Evolutionary conservation across 2,329 filamentous ascomycete species (phyloP), one percentile per base, ranked within the genome.

Genomic region (Microsporum canis): DNA sequence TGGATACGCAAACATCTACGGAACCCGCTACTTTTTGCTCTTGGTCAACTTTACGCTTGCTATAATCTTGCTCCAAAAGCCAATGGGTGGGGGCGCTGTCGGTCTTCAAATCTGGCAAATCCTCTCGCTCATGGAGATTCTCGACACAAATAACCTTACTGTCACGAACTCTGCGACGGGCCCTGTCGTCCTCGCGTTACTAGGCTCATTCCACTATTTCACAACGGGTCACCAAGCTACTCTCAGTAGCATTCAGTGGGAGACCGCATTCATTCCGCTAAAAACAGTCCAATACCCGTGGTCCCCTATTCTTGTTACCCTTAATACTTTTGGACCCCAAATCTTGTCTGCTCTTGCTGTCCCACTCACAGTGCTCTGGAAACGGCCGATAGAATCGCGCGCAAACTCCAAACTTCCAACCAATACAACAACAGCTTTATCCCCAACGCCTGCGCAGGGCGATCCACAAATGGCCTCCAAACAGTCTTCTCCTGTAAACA

Each of bases 141-240:
- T 86, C 60, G 82, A 85, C 70, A 83, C 82, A 2, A 85, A 85
- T 67, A 76, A 76, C 38, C 74, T 85, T 0, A 84, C 86, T 14
- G 78, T 82, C 57, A 85, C 85, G 51, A 76, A 75, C 64, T 75
- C 74, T 0, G 80, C 90, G 5, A 88, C 97, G 67, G 92, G 91
- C 0, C 91, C 94, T 23, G 78, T 94, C 43, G 81, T 95, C 64
- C 82, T 97, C 31, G 92, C 86, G 8, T 77, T 97, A n/a, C 83
- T 99, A 0, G 94, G 91, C 63, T 90, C 88, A 69, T 95, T 92
- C 75, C 87, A 96, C 78, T 99, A 86, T 79, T 99, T 99, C 84
- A 96, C 95, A 71, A 99, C 94, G 0, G 94, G 94, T 63, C 94
- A 99, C 74, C 92, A 97, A 75, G 92, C 92, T 10, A 88, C 86